Evolutionary conservation across 129 eudicot species (phyloP).

Genomic region (Oenanthe sinensis): DNA sequence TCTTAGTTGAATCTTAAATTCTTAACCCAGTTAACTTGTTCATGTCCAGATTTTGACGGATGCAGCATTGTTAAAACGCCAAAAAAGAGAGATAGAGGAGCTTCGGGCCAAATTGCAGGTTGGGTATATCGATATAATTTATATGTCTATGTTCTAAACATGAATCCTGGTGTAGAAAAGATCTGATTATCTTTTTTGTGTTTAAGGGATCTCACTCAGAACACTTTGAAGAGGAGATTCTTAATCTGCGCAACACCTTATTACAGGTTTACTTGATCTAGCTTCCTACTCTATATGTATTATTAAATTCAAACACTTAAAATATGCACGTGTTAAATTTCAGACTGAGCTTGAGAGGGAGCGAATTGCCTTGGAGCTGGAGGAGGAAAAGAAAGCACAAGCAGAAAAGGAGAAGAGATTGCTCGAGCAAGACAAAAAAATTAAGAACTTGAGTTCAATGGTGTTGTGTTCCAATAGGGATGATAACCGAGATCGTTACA

Average conservation of each 20-base stretch:
- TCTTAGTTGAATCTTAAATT: background rate
- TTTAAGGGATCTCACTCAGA: slow-evolving; percentile 83
- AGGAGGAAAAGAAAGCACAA: slow-evolving; percentile 96
- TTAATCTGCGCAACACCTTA: slow-evolving; percentile 83
- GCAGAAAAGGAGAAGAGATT: slow-evolving; percentile 78
- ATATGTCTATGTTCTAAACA: background rate
- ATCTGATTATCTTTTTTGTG: background rate
- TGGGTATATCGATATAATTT: background rate
- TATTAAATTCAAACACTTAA: background rate
- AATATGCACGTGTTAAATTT: background rate
- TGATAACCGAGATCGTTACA: slow-evolving; percentile 44
- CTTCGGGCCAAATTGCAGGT: slow-evolving; percentile 96
- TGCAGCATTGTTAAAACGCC: slow-evolving; percentile 97
- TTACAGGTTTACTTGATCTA: slow-evolving; percentile 53
- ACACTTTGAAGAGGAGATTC: slow-evolving; percentile 82
- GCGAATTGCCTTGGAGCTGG: slow-evolving; percentile 90
- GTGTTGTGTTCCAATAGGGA: slow-evolving; percentile 68
- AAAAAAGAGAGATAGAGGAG: slow-evolving; percentile 97
- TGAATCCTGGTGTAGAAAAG: background rate
- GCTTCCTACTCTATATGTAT: slow-evolving; percentile 5
- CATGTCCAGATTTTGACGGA: slow-evolving; percentile 79
- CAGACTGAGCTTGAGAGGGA: slow-evolving; percentile 97
- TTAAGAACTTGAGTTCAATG: slow-evolving; percentile 86
- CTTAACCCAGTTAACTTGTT: slow-evolving; percentile 9
- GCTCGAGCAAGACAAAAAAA: slow-evolving; percentile 74